Base-by-base conservation (phyloP, 2,329 filamentous ascomycete genomes). In the Ophiostoma piceae region DNA sequence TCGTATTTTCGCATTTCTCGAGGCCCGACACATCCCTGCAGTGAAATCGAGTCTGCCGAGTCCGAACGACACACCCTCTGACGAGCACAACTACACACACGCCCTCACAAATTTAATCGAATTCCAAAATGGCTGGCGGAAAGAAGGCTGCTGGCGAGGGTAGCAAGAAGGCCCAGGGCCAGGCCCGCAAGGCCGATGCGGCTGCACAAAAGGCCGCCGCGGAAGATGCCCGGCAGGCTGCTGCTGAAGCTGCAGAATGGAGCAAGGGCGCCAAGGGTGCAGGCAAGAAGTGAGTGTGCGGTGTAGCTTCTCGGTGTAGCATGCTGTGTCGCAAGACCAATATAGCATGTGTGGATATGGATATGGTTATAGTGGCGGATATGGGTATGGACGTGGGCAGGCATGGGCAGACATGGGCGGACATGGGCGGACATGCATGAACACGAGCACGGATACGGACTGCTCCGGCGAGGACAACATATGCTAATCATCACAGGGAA, bases 121-220 rank as follows among this genome's bases (percentile, higher is more conserved):
- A 35, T 2, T 35, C 29, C 8, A 39, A 39, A 37, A 65, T 65
- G 62, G 62, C 62, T 91, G 86, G 85, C 75, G 92, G 91, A 80
- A 94, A 91, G 79, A 86, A 84, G 69, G 87, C 83, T 68, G 90
- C 90, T 68, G 90, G 91, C 69, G 93, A 96, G 73, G 92, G 91
- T 81, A 90, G 85, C 79, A 98, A 97, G 82, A 98, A 98, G 83
- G 92, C 82, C 2, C 87, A 90, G 9, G 95, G 94, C 73, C 92
- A 97, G 79, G 93, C 94, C 73, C 87, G 92, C 81, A 98, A 99
- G 84, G 93, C 93, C 73, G 93, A 97, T 67, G 89, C 88, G 2
- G 94, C 93, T 0, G 91, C 92, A 9, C 81, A 85, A 70, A 98
- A 98, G 81, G 85, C 89, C 71, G 92, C 92, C 0, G 88, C 80